These are phyloP conservation scores for Paramecium pentaurelia DNA, from an alignment of 73 alveolate species.

Conservation along the genomic window DNA sequence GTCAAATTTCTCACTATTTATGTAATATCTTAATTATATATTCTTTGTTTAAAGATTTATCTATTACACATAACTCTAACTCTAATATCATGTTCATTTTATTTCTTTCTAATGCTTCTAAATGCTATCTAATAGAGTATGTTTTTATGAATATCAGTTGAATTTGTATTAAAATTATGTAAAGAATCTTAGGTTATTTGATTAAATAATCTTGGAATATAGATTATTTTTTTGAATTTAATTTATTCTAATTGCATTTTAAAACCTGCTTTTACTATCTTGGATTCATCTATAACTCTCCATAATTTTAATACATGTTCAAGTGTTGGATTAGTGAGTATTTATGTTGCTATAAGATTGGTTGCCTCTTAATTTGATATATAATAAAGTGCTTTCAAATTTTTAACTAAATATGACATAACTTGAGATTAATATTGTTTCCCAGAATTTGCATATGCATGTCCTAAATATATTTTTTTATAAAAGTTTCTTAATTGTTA, in stretches of 20 bases:
- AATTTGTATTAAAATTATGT: not conserved
- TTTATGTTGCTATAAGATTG: not conserved
- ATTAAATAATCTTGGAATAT: slow-evolving; percentile 3
- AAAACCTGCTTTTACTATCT: not conserved
- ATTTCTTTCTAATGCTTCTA: not conserved
- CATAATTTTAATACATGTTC: not conserved
- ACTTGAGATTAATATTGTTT: not conserved
- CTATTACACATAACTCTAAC: slow-evolving; percentile 13
- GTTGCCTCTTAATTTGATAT: not conserved
- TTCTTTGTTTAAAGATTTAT: not conserved
- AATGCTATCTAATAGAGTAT: not conserved
- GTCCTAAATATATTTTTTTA: not conserved
- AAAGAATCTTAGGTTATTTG: not conserved
- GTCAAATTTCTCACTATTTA: not conserved
- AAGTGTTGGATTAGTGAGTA: not conserved
- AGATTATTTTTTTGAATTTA: not conserved
- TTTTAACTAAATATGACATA: not conserved
- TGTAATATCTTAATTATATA: not conserved
- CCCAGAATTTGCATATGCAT: not conserved
- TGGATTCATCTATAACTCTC: slow-evolving; percentile 39
- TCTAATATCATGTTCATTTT: not conserved
- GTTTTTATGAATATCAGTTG: not conserved
- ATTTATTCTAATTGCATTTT: not conserved
- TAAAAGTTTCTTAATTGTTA: not conserved
- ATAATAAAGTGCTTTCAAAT: not conserved